These are phyloP conservation scores for Theileria parva DNA, from an alignment of 169 alveolate genomes.

Conservation along the genomic window DNA sequence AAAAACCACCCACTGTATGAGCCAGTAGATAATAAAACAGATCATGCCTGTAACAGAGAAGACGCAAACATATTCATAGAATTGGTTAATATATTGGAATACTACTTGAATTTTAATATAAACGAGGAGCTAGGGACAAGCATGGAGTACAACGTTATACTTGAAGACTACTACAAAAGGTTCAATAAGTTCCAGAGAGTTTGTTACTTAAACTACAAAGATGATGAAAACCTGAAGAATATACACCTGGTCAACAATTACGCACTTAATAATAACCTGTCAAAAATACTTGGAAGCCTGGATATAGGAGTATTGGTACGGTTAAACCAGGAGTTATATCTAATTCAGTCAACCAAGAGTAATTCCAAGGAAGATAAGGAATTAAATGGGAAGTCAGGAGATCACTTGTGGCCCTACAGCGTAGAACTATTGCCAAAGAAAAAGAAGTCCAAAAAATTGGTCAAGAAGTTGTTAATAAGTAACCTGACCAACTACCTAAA, in stretches of 20 bases:
- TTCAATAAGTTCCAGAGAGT: constrained; percentile 54
- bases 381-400: not conserved
- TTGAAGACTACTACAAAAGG: constrained; percentile 52
- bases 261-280: constrained; percentile 7
- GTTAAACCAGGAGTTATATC: constrained; percentile 12
- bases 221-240: constrained; percentile 37
- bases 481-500: constrained; percentile 21
- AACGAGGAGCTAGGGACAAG: constrained; percentile 65
- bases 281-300: not conserved
- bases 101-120: constrained; percentile 51
- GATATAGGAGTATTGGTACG: not conserved
- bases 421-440: constrained; percentile 46
- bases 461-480: constrained; percentile 33
- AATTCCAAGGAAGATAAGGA: not conserved
- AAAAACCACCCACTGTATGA: constrained; percentile 47
- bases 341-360: constrained; percentile 7
- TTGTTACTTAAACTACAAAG: constrained; percentile 48
- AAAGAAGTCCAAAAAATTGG: constrained; percentile 41
- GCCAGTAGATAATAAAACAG: constrained; percentile 13
- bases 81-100: constrained; percentile 51
- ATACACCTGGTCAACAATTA: constrained; percentile 44
- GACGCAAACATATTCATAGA: constrained; percentile 46
- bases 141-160: constrained; percentile 43
- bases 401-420: constrained; percentile 20
- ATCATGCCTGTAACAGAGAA: not conserved